Conservation (phyloP, 2,329 filamentous ascomycete genomes). For the Beauveria australis region DNA sequence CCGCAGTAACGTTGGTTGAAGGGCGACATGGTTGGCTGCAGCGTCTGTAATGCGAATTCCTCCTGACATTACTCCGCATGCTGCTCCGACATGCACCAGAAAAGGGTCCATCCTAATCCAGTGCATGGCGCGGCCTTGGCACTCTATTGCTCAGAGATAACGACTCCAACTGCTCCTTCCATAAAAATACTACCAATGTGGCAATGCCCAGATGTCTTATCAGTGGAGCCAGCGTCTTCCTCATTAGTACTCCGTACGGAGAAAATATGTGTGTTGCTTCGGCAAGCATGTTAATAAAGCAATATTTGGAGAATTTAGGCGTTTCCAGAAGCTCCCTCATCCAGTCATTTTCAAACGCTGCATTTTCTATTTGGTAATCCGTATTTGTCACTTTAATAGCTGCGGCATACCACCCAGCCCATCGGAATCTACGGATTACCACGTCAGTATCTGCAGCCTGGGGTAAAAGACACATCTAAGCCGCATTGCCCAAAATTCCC, state of each 20-base stretch:
- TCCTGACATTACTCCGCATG: background rate
- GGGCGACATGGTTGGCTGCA: background rate
- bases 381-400: background rate
- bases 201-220: background rate
- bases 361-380: background rate
- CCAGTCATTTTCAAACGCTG: background rate
- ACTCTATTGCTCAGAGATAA: slow-evolving; percentile 10
- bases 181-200: too few species aligned
- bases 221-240: slow-evolving; percentile 1
- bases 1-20: background rate
- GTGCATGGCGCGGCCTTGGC: background rate
- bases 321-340: background rate
- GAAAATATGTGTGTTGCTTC: background rate
- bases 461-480: background rate
- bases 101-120: background rate
- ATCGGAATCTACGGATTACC: too few species aligned
- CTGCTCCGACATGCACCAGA: background rate
- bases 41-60: background rate
- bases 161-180: background rate
- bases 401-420: background rate
- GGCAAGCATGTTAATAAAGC: background rate
- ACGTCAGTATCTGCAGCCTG: background rate
- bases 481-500: background rate
- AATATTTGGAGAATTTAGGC: background rate
- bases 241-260: background rate